Conservation (phyloP, 192 early-diverging fungal species). For the Entomortierella lignicola region DNA sequence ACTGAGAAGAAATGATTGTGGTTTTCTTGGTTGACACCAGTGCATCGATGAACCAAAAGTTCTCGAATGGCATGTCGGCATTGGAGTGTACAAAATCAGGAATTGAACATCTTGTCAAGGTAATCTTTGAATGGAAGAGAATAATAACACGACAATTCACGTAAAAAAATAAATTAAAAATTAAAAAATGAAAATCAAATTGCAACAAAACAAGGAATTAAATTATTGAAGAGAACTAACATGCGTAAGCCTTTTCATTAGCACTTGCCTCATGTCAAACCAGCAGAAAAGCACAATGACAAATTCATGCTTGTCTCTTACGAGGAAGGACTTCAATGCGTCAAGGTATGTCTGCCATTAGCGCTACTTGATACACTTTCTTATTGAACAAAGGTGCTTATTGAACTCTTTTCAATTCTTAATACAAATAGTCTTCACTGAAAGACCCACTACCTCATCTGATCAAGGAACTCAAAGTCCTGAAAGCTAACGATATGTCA, state of each 20-base stretch:
- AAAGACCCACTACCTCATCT: slow-evolving; percentile 65
- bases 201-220: too few species aligned
- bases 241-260: slow-evolving; percentile 4
- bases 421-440: slow-evolving; percentile 49
- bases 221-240: too few species aligned
- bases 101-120: slow-evolving; percentile 81
- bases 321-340: slow-evolving; percentile 54
- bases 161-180: too few species aligned
- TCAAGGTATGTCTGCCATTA: slow-evolving; percentile 59
- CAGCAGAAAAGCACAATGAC: slow-evolving; percentile 68
- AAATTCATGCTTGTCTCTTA: slow-evolving; percentile 86
- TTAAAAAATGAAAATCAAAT: too few species aligned
- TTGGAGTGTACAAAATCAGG: slow-evolving; percentile 81
- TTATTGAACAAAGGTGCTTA: too few species aligned
- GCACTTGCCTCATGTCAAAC: slow-evolving; percentile 51
- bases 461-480: slow-evolving; percentile 69
- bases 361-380: too few species aligned
- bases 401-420: too few species aligned
- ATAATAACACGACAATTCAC: not conserved
- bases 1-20: slow-evolving; percentile 57
- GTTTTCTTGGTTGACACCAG: slow-evolving; percentile 87
- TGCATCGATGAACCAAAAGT: slow-evolving; percentile 82
- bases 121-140: slow-evolving; percentile 10
- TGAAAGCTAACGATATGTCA: slow-evolving; percentile 74
- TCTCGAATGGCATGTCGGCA: slow-evolving; percentile 67